These are phyloP conservation scores for Brassica napus DNA, from an alignment of 345 rosid species.

Conservation along the genomic window DNA sequence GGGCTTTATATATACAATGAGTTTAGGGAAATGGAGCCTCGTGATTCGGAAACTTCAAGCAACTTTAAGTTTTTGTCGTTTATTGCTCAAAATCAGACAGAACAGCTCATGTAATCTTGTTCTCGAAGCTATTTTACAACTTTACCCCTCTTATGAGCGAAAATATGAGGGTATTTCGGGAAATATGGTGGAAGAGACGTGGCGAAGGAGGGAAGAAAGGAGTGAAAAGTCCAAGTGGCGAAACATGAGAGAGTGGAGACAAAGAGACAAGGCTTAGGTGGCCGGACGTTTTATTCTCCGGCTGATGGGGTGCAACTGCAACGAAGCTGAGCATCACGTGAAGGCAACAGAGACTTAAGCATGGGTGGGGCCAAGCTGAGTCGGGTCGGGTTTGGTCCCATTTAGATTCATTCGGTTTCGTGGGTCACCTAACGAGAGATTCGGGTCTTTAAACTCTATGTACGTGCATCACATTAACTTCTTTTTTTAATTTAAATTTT, in stretches of 20 bases:
- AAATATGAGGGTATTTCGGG: not conserved
- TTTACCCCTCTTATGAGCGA: not conserved
- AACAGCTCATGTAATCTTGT: constrained; percentile 34
- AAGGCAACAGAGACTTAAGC: not conserved
- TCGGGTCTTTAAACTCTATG: constrained; percentile 15
- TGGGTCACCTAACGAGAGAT: constrained; percentile 23
- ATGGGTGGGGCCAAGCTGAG: constrained; percentile 10
- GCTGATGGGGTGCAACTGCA: constrained; percentile 31
- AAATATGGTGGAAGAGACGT: not conserved
- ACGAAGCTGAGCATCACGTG: constrained; percentile 23
- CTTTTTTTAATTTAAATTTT: not conserved
- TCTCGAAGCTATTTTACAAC: not conserved
- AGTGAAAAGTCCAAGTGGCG: constrained; percentile 30
- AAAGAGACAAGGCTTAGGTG: constrained; percentile 38
- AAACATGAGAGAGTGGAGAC: constrained; percentile 11
- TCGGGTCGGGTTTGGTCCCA: constrained; percentile 24
- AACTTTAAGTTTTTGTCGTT: constrained; percentile 21
- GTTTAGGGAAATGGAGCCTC: constrained; percentile 25
- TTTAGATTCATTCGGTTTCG: constrained; percentile 23
- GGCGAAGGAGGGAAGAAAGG: constrained; percentile 37
- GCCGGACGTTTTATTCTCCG: constrained; percentile 30
- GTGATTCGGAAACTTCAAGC: constrained; percentile 37
- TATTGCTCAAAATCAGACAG: constrained; percentile 24
- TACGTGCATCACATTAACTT: constrained; percentile 26
- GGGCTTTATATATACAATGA: constrained; percentile 20